A percentile compares a stretch with the other conserved stretches of the same genome.
These are phyloP conservation scores for Moringa oleifera DNA, from an alignment of 345 rosid genomes.

Conservation along the genomic window DNA sequence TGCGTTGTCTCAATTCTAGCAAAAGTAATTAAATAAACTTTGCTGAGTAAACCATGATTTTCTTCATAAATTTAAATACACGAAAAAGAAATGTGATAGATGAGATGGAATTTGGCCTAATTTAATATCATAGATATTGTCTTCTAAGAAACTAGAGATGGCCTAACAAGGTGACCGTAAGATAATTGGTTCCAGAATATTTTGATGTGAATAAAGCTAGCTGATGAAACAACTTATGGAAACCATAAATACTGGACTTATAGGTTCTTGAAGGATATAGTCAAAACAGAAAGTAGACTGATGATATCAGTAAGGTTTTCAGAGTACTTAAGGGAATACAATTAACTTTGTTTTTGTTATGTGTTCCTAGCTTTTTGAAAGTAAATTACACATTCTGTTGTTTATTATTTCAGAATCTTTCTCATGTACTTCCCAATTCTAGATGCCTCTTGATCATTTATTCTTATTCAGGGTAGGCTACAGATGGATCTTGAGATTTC, in stretches of 20 bases:
- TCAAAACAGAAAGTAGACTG: too few species aligned
- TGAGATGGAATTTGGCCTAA: too few species aligned
- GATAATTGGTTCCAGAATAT: not conserved
- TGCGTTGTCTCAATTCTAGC: too few species aligned
- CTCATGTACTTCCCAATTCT: slow-evolving; percentile 3
- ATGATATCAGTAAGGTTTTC: too few species aligned
- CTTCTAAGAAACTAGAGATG: not conserved
- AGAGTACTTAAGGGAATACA: too few species aligned
- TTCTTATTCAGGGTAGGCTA: slow-evolving; percentile 88
- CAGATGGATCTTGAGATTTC: slow-evolving; percentile 80
- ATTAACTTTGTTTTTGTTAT: not conserved
- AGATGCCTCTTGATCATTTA: slow-evolving; percentile 35
- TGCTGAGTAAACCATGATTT: not conserved
- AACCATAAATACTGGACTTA: not conserved
- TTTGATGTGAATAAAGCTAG: not conserved
- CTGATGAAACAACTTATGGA: not conserved
- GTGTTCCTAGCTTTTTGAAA: too few species aligned
- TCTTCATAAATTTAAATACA: not conserved
- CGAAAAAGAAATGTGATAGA: not conserved
- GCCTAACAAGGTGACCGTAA: not conserved
- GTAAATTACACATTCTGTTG: not conserved
- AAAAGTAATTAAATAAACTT: not conserved
- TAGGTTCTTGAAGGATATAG: too few species aligned
- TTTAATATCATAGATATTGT: too few species aligned
- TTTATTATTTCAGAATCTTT: slow-evolving; percentile 7